Evolutionary conservation across 2,329 filamentous ascomycete genomes (phyloP), one percentile per base, ranked within the genome.

Genomic region (Fusarium redolens): DNA sequence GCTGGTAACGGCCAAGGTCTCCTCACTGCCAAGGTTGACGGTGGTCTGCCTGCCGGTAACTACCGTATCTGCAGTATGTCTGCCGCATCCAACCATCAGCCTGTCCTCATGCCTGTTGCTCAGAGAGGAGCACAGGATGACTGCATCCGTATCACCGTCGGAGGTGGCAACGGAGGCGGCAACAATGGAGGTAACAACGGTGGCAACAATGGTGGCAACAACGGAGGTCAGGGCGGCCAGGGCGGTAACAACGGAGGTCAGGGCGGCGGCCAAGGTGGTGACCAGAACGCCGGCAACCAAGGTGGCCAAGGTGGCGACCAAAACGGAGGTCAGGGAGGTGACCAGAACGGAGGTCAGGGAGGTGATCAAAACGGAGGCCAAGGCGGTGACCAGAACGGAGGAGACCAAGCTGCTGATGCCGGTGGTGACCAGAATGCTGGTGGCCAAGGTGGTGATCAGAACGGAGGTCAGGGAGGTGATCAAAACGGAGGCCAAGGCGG

Each of bases 81-180:
- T 33, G 82, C 86, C 68, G 82, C 90, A n/a, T 83, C 88, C 74
- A 92, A 92, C 84, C 90, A 92, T 78, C 89, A 92, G 82, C 89
- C 89, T 63, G 88, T 91, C 14, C 78, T 91, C 61, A 91, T 91
- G 89, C 89, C 90, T 57, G 87, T 92, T 59, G 90, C 90, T 61
- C 90, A 92, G 82, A 88, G 90, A 80, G 90, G 90, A 81, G 85
- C 88, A 50, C 90, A 92, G 79, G 90, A 92, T 75, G 90, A 92
- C 78, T 92, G 90, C 78, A 82, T 86, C 56, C 88, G 88, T 76
- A 89, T 91, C 77, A 88, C 85, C 48, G 88, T 90, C n/a, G 79
- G 76, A n/a, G 76, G 70, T 7, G 75, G 78, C 45, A 75, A 74
- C 3, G 75, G 70, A 20, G 69, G 75, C 47, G 72, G 74, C 50